Evolutionary conservation across 2,329 filamentous ascomycete species (phyloP), one percentile per base, ranked within the genome.

Genomic region (Trichoderma simmonsii): DNA sequence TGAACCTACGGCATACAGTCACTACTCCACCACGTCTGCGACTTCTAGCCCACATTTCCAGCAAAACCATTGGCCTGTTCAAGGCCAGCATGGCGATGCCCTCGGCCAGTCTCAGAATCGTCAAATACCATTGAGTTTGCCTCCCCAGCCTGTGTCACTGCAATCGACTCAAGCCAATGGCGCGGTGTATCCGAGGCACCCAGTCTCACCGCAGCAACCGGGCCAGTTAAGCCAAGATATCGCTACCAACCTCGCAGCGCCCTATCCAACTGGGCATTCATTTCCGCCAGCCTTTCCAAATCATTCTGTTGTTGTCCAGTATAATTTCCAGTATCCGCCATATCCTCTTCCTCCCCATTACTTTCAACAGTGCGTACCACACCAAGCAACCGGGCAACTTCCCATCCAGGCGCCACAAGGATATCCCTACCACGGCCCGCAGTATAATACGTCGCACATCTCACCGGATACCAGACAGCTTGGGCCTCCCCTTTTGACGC

Each of bases 31-130:
- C 24, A 34, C 15, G 34, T 39, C 21, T 24, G 28, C 51, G 34
- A 26, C 60, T 51, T 66, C 61, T 48, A 26, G 54, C 26, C 70
- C 66, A 39, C 36, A 62, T 43, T 73, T 64, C 48, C 70, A 73
- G n/a, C 73, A 72, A 21, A 6, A 32, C n/a, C 59, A 57, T 21
- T 64, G 62, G 63, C 28, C n/a, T 39, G 30, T 15, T 9, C n/a
- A 34, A 26, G 48, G 24, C 21, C 72, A 48, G 12, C n/a, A 63
- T 34, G 56, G 43, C 48, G 39, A 34, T 26, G 28, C 51, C 51
- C 39, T 21, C n/a, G 43, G 28, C 32, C 67, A 32, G 28, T 43
- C 70, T 67, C 71, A 34, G 21, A 63, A 62, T 18, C 71, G 56
- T 24, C 54, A 43, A 48, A 21, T 30, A 18, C 24, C 63, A 6